These are phyloP conservation scores for Capronia epimyces DNA, from an alignment of 2,329 filamentous ascomycete species.

Conservation along the genomic window DNA sequence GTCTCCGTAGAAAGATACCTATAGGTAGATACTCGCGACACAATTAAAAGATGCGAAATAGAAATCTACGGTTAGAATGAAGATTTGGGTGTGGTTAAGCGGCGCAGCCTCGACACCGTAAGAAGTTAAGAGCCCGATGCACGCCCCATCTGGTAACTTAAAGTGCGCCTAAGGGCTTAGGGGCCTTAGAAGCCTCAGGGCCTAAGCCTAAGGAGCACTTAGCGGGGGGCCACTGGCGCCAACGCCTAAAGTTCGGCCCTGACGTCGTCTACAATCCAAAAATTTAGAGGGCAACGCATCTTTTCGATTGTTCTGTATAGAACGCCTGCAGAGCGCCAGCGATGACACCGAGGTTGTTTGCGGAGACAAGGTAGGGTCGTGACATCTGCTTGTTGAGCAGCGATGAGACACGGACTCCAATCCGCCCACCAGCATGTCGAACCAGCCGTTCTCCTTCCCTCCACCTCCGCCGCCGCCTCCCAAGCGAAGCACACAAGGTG, in stretches of 20 bases:
- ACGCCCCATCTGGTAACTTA: no score
- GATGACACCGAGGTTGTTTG: no score
- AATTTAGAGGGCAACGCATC: not conserved
- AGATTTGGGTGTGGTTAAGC: not conserved
- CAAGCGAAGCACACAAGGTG: conserved; percentile 10
- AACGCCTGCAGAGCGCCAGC: not conserved
- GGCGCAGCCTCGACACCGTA: not conserved
- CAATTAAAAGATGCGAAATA: not conserved
- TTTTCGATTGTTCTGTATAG: not conserved
- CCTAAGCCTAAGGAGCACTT: not conserved
- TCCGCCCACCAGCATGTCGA: conserved; percentile 18
- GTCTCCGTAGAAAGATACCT: not conserved
- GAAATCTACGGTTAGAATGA: not conserved
- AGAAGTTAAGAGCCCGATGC: not conserved
- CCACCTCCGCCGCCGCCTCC: conserved; percentile 43
- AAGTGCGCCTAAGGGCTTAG: no score
- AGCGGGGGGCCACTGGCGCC: not conserved
- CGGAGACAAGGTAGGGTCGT: no score
- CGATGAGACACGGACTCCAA: not conserved
- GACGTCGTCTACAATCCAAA: not conserved
- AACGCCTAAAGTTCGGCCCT: not conserved
- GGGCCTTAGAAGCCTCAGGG: no score
- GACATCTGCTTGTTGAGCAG: not conserved
- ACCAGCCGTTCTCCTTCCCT: conserved; percentile 43
- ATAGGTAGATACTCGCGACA: no score